A percentile compares a stretch with the other conserved stretches of the same genome.
These are phyloP conservation scores for Rhizophagus clarus DNA, from an alignment of 192 early-diverging fungal species.

Conservation along the genomic window DNA sequence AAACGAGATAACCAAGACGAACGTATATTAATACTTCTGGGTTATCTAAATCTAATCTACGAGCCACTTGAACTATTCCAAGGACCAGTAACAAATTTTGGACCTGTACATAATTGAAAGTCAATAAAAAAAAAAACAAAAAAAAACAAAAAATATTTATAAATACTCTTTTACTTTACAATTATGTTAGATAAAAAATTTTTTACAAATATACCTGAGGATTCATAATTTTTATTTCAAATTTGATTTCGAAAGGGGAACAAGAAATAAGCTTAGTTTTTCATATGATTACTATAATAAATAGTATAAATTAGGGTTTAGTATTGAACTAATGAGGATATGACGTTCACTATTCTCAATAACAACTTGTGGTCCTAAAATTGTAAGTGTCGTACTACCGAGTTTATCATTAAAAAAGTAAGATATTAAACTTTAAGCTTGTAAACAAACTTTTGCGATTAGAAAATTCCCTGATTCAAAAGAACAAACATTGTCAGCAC, in stretches of 20 bases:
- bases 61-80: slow-evolving; percentile 67
- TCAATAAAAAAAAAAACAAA: neutral
- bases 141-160: neutral
- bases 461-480: neutral
- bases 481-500: neutral
- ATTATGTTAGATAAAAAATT: neutral
- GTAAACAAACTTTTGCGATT: neutral
- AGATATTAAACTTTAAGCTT: neutral
- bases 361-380: neutral
- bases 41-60: slow-evolving; percentile 66
- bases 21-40: slow-evolving; percentile 58
- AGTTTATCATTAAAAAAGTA: neutral
- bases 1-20: slow-evolving; percentile 56
- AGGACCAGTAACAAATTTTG: slow-evolving; percentile 63
- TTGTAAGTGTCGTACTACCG: neutral
- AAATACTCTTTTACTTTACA: neutral
- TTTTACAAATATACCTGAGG: neutral
- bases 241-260: neutral
- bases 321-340: neutral
- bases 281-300: neutral
- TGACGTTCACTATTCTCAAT: neutral
- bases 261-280: neutral
- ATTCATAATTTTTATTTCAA: neutral
- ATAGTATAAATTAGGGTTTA: neutral
- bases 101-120: slow-evolving; percentile 31